A percentile compares a stretch with the other conserved stretches of the same genome.
Conservation (phyloP, 768 basidiomycete genomes). For the Leccinum imitatum region DNA sequence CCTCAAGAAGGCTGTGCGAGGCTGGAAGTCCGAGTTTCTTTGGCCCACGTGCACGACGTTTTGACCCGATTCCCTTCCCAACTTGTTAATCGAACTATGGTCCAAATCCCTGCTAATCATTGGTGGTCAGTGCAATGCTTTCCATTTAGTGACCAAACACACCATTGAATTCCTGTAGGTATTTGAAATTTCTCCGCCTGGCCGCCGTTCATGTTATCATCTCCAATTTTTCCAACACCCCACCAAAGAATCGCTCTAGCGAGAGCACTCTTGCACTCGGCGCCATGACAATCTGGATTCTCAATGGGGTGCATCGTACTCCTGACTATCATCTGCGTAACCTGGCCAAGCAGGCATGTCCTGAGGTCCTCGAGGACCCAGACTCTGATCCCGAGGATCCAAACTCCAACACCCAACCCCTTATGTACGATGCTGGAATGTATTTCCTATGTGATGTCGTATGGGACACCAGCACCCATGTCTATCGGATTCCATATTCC, state of each 20-base stretch:
- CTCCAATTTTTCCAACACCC: neutral
- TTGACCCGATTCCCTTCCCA: neutral
- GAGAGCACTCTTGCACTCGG: constrained; percentile 5
- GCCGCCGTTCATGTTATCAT: neutral
- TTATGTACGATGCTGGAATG: constrained; percentile 8
- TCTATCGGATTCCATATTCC: neutral
- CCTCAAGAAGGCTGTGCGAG: constrained; percentile 5
- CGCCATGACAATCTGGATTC: constrained; percentile 6
- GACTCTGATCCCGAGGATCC: neutral
- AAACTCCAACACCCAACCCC: neutral
- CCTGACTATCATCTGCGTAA: neutral
- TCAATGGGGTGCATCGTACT: neutral
- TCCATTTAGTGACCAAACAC: neutral
- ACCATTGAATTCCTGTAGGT: neutral
- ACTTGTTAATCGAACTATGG: neutral
- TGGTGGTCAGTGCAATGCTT: constrained; percentile 3
- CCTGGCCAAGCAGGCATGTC: neutral
- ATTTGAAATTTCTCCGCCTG: constrained; percentile 8
- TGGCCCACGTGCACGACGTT: neutral
- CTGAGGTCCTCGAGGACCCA: neutral
- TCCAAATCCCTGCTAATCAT: neutral
- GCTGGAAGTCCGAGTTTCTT: constrained; percentile 1
- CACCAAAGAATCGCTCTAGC: neutral
- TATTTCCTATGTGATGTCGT: constrained; percentile 8
- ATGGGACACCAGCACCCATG: too few relatives aligned